Percentiles rank a stretch among this genome's conserved stretches.
Conservation (phyloP, 148 eudicot genomes). For the Heliosperma pusillum region DNA sequence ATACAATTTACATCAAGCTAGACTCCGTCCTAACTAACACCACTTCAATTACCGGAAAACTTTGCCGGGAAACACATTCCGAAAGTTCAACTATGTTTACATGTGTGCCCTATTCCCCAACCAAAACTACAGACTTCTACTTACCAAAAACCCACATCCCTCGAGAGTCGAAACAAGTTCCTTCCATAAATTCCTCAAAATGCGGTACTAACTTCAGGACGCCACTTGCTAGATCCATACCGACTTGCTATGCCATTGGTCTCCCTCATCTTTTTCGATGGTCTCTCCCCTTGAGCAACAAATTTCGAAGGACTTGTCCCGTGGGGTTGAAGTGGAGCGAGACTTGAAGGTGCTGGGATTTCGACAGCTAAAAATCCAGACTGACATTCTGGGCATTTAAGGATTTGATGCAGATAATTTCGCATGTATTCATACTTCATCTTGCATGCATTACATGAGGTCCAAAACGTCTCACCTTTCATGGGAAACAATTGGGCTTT, state of each 20-base stretch:
- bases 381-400: slow-evolving; percentile 65
- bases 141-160: background rate
- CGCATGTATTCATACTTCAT: slow-evolving; percentile 82
- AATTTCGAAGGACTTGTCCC: slow-evolving; percentile 17
- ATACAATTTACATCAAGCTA: background rate
- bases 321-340: slow-evolving; percentile 27
- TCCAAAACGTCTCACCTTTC: slow-evolving; percentile 72
- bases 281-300: too few relatives aligned
- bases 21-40: background rate
- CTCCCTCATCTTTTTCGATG: slow-evolving; percentile 30
- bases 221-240: slow-evolving; percentile 15
- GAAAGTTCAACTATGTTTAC: slow-evolving; percentile 21
- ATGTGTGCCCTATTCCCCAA: slow-evolving; percentile 22
- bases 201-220: background rate
- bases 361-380: slow-evolving; percentile 55
- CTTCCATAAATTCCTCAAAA: slow-evolving; percentile 17
- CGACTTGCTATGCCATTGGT: slow-evolving; percentile 6
- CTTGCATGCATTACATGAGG: slow-evolving; percentile 59
- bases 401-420: slow-evolving; percentile 51
- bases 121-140: slow-evolving; percentile 2
- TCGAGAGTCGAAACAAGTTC: background rate
- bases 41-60: background rate
- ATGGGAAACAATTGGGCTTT: slow-evolving; percentile 29
- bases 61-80: slow-evolving; percentile 16
- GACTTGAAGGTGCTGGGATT: slow-evolving; percentile 52